Conservation (phyloP, 2,329 filamentous ascomycete species). For the Fusarium albosuccineum region DNA sequence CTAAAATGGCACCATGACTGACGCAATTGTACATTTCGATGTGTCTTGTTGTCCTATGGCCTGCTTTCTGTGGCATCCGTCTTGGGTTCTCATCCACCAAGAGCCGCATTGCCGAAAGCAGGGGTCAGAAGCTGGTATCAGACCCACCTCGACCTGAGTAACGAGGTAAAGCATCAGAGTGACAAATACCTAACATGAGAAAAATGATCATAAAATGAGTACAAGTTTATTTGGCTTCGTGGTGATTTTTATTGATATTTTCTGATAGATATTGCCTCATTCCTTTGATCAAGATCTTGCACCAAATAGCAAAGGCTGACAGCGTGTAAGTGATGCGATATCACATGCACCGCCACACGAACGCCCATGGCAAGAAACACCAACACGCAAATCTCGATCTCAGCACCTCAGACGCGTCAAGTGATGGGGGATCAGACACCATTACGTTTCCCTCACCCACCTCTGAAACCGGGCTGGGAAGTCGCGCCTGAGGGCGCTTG, state of each 20-base stretch:
- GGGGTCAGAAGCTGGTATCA: not conserved
- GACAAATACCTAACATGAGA: too few relatives aligned
- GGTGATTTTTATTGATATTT: too few relatives aligned
- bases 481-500: constrained; percentile 16
- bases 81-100: not conserved
- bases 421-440: constrained; percentile 10
- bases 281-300: too few relatives aligned
- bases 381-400: constrained; percentile 12
- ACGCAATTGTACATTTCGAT: constrained; percentile 22
- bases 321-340: constrained; percentile 5
- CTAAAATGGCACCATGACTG: constrained; percentile 25
- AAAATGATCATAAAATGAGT: too few relatives aligned
- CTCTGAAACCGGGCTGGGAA: not conserved
- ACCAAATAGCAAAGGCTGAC: too few relatives aligned
- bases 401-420: constrained; percentile 3
- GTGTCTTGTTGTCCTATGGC: not conserved
- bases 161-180: too few relatives aligned
- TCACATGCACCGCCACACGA: constrained; percentile 32
- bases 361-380: not conserved
- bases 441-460: constrained; percentile 36
- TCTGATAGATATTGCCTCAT: too few relatives aligned
- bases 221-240: too few relatives aligned
- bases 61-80: not conserved
- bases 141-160: too few relatives aligned
- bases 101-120: not conserved